These are phyloP conservation scores for Diutina pseudorugosa DNA, from an alignment of 1,139 yeast genomes.

Conservation along the genomic window DNA sequence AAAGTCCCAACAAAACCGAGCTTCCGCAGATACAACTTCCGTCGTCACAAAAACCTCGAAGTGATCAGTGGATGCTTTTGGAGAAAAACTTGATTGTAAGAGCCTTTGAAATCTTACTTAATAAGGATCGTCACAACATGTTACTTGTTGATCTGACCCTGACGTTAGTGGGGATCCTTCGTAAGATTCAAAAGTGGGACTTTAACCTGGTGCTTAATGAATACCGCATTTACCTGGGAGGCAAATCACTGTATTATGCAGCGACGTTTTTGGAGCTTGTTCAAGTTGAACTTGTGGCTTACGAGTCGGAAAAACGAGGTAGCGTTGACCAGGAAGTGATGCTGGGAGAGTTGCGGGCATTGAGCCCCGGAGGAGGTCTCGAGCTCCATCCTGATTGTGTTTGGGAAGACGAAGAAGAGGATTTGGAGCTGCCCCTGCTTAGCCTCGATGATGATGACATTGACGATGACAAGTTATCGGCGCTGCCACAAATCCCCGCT, in stretches of 20 bases:
- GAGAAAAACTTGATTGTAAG: conserved; percentile 44
- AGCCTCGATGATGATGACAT: conserved; percentile 27
- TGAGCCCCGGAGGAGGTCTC: not conserved
- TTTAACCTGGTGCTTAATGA: conserved; percentile 77
- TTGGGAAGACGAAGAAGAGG: not conserved
- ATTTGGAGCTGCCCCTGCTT: not conserved
- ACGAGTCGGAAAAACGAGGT: conserved; percentile 12
- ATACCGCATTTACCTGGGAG: conserved; percentile 58
- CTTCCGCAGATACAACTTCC: conserved; percentile 5
- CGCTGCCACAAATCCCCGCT: conserved; percentile 59
- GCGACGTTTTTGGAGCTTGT: conserved; percentile 74
- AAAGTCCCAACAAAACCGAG: conserved; percentile 12
- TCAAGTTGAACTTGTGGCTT: conserved; percentile 39
- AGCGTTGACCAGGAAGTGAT: not conserved
- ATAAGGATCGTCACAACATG: conserved; percentile 54
- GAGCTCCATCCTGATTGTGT: not conserved
- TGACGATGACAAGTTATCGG: conserved; percentile 42
- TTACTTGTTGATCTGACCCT: conserved; percentile 72
- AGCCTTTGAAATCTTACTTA: conserved; percentile 49
- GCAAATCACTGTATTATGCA: conserved; percentile 58
- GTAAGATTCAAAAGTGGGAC: conserved; percentile 84
- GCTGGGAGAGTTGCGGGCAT: not conserved
- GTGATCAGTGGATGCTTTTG: conserved; percentile 63
- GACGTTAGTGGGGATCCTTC: conserved; percentile 64
- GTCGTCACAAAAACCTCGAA: conserved; percentile 13